Evolutionary conservation across 257 asterid genomes (phyloP).

Genomic region (Petunia axillaris): DNA sequence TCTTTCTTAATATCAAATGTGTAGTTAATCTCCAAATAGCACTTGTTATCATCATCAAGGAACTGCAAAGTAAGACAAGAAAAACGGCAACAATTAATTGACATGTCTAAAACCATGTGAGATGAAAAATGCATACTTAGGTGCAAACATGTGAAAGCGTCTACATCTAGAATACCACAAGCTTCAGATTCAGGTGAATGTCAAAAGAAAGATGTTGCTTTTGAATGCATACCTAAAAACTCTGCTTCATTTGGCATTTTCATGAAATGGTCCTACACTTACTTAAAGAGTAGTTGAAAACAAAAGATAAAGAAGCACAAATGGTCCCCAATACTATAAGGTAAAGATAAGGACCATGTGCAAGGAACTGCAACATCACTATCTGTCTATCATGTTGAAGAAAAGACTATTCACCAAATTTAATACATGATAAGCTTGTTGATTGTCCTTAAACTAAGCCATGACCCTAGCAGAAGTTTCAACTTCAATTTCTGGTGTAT

Average conservation of each 20-base stretch:
- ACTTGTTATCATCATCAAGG: slow-evolving; percentile 86
- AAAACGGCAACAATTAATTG: background rate
- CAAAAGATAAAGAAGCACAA: background rate
- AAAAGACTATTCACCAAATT: slow-evolving; percentile 19
- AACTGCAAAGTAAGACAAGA: slow-evolving; percentile 47
- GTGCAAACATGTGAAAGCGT: background rate
- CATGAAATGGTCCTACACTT: background rate
- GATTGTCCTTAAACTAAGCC: background rate
- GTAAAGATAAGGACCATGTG: slow-evolving; percentile 4
- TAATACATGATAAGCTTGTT: background rate
- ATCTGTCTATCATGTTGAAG: background rate
- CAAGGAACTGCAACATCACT: background rate
- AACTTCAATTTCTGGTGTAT: background rate
- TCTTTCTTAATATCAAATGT: slow-evolving; percentile 92
- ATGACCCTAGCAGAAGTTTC: background rate
- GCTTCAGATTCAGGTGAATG: background rate
- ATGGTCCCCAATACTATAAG: slow-evolving; percentile 17
- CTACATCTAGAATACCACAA: background rate
- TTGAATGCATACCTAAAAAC: background rate
- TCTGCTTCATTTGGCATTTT: slow-evolving; percentile 10
- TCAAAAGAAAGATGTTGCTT: background rate
- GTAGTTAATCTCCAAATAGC: slow-evolving; percentile 97
- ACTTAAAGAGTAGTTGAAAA: slow-evolving; percentile 16
- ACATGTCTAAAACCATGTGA: background rate
- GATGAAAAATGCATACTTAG: background rate